Base-by-base conservation (phyloP, 73 alveolate species). In the Paramecium bursaria region DNA sequence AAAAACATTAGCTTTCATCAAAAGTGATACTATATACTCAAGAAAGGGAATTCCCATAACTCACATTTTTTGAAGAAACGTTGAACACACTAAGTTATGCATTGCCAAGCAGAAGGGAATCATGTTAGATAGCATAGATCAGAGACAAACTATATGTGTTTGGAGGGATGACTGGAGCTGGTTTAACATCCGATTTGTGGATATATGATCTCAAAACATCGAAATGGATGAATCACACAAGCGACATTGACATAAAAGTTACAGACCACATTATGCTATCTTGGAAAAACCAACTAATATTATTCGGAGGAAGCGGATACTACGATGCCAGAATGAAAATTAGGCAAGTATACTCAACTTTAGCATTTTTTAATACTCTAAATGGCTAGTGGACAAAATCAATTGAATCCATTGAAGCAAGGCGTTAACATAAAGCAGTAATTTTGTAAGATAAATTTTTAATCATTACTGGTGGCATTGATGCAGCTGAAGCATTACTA, bases 141-240 rank as follows among this genome's bases (percentile, higher is more conserved):
- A 31, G 82, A 42, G 82, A 67, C 44, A 67, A 39, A 67, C 22
- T 67, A 31, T 67, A 33, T 35, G 82, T 67, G 6, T 67, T 35
- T 42, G 82, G 82, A 39, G 82, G 82, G 2, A 67, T 67, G 82
- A 67, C 60, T 42, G 82, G 82, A 15, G 82, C 60, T 21, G 82
- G 82, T 7, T 67, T 67, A 42, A 67, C 47, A 21, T 39, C 57
- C 22, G 82, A 67, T 39, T 31, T 67, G 33, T 67, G 82, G 82
- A 21, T 22, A 31, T 67, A 67, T 67, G 82, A 67, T 42, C 33
- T 67, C 26, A 67, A 67, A 17, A 67, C 33, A 67, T 67, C 33
- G 35, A 57, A 67, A 17, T 67, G 82, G 82, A 4, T 25, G 3
- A 39, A 21, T 21, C 55, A 67, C 9, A 39, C 33, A 42, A 17